These are phyloP conservation scores for Boletus rubescentipes DNA, from an alignment of 768 basidiomycete species.

Conservation along the genomic window DNA sequence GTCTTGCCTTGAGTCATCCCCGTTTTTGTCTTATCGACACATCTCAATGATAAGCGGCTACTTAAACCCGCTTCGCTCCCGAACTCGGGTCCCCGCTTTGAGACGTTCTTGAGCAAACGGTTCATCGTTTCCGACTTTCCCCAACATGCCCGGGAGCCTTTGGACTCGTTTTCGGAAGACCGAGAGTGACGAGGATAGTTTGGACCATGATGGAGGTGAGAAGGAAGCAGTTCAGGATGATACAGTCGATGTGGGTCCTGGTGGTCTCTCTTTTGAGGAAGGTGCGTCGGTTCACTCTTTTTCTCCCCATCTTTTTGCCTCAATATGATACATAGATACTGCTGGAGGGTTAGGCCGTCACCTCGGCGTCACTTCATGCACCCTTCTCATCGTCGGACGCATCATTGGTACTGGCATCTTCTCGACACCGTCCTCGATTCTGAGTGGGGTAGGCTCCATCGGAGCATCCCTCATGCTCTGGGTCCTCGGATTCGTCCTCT, in stretches of 20 bases:
- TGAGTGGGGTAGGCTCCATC: conserved; percentile 53
- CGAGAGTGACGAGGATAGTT: neutral
- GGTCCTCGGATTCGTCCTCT: conserved; percentile 58
- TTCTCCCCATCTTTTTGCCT: too few relatives aligned
- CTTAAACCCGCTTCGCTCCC: too few relatives aligned
- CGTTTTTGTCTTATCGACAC: too few relatives aligned
- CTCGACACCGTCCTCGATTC: conserved; percentile 57
- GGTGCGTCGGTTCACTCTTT: conserved; percentile 31
- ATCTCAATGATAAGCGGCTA: too few relatives aligned
- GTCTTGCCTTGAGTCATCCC: too few relatives aligned
- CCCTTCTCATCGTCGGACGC: conserved; percentile 52
- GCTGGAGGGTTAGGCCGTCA: conserved; percentile 58
- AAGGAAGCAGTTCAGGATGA: neutral
- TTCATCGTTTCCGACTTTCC: neutral
- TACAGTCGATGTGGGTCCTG: conserved; percentile 34
- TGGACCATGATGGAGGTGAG: neutral
- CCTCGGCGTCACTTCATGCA: conserved; percentile 53
- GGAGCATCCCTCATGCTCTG: conserved; percentile 62
- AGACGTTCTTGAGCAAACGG: neutral
- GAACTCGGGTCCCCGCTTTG: too few relatives aligned
- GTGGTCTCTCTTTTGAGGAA: conserved; percentile 50
- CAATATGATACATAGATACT: conserved; percentile 36
- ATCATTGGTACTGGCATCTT: conserved; percentile 64
- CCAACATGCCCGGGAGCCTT: conserved; percentile 3
- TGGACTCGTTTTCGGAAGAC: conserved; percentile 2